Percentiles rank a stretch among this genome's conserved stretches.
Conservation (phyloP, 139 green algal genomes). For the Chlamydomonas sphaeroides region DNA sequence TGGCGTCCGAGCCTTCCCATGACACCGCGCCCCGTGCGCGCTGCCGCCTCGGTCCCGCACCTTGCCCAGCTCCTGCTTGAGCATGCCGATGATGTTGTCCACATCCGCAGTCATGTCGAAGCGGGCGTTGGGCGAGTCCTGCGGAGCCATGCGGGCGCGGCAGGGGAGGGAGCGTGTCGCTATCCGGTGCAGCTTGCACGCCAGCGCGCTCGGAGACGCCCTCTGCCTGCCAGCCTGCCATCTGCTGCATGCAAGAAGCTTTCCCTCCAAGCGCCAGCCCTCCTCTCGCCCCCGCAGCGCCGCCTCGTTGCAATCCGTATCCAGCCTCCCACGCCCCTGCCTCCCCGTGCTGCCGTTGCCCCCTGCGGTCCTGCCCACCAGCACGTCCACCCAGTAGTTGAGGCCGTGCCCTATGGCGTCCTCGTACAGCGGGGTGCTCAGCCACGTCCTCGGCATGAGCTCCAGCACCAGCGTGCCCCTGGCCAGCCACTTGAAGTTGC, state of each 20-base stretch:
- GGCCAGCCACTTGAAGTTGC: slow-evolving; percentile 34
- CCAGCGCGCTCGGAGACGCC: too few relatives aligned
- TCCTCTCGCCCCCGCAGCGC: background rate
- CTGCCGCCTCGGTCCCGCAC: background rate
- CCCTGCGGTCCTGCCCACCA: background rate
- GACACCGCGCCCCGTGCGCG: background rate
- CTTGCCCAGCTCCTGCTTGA: slow-evolving; percentile 5
- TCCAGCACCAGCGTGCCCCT: slow-evolving; percentile 28
- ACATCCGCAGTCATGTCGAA: background rate
- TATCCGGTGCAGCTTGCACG: too few relatives aligned
- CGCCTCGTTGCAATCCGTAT: too few relatives aligned
- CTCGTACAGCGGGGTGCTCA: background rate
- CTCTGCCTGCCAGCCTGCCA: too few relatives aligned
- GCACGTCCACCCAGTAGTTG: slow-evolving; percentile 38
- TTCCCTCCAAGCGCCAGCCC: too few relatives aligned
- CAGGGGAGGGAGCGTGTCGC: too few relatives aligned
- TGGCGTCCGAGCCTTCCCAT: too few relatives aligned
- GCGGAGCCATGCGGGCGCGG: too few relatives aligned
- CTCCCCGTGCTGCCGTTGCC: background rate
- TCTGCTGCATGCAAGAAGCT: too few relatives aligned
- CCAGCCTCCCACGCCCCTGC: background rate
- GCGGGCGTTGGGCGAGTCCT: background rate
- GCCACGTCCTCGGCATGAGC: slow-evolving; percentile 8
- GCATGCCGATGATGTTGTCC: background rate
- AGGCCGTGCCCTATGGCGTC: slow-evolving; percentile 22